phyloP scores from a whole-genome alignment of 2,329 filamentous ascomycete genomes.

The Ustulina deusta region DNA sequence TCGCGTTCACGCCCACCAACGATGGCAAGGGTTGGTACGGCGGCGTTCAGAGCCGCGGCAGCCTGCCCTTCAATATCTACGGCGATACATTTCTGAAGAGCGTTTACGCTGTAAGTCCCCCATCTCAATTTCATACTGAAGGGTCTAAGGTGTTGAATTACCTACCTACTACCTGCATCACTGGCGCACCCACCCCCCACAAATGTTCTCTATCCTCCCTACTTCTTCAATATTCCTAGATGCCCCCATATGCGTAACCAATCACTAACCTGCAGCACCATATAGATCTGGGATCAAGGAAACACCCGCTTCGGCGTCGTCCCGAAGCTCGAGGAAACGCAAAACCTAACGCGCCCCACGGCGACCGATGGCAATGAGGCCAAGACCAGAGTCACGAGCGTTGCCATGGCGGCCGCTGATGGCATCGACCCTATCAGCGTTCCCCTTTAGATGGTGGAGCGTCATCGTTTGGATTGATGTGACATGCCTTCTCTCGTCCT shows the following conservation, averaged over 20 bases:
- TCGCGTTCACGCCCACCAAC: constrained; percentile 68
- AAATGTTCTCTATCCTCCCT: background rate
- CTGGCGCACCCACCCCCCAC: background rate
- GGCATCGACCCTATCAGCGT: constrained; percentile 23
- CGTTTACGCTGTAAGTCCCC: constrained; percentile 66
- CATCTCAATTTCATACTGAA: background rate
- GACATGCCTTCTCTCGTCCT: background rate
- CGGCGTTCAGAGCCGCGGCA: constrained; percentile 72
- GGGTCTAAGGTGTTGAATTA: background rate
- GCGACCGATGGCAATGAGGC: constrained; percentile 36
- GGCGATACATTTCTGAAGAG: constrained; percentile 74
- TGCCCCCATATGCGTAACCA: background rate
- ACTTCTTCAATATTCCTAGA: background rate
- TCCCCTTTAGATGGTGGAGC: constrained; percentile 30
- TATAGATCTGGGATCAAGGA: constrained; percentile 73
- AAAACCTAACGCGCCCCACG: constrained; percentile 48
- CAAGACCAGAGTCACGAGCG: constrained; percentile 42
- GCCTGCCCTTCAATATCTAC: constrained; percentile 70
- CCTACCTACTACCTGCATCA: background rate
- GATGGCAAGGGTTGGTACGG: constrained; percentile 67
- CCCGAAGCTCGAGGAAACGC: constrained; percentile 61
- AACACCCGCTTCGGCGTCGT: constrained; percentile 70
- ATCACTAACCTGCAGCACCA: constrained; percentile 17
- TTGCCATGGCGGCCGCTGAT: constrained; percentile 38
- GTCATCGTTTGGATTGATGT: constrained; percentile 22